phyloP scores from a whole-genome alignment of 257 asterid species.

The Penstemon eatonii region DNA sequence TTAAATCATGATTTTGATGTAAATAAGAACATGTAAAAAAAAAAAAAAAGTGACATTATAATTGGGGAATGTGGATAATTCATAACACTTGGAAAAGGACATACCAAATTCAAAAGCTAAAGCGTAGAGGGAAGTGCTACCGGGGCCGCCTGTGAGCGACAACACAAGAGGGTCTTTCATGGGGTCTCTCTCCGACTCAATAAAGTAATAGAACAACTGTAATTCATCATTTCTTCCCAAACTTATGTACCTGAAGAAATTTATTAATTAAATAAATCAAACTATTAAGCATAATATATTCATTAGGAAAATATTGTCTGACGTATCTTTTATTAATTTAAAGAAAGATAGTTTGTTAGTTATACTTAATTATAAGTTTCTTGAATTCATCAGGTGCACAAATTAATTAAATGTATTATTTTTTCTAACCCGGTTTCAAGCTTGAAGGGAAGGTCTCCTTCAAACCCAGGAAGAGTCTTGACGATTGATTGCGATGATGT shows the following conservation, averaged over 20 bases:
- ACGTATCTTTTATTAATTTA: neutral
- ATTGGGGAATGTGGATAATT: too few species aligned
- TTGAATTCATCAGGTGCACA: neutral
- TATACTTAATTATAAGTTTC: too few species aligned
- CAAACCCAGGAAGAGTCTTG: neutral
- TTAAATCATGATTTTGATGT: too few species aligned
- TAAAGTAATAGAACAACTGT: constrained; percentile 14
- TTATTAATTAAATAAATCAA: too few species aligned
- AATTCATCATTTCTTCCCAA: neutral
- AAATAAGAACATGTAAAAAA: too few species aligned
- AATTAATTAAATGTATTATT: neutral
- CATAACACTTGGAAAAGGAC: neutral
- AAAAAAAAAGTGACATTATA: too few species aligned
- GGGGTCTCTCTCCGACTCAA: constrained; percentile 38
- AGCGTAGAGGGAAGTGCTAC: constrained; percentile 43
- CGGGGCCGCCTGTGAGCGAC: constrained; percentile 55
- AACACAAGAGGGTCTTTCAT: constrained; percentile 41
- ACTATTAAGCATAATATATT: too few species aligned
- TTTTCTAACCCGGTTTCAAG: constrained; percentile 10
- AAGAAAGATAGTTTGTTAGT: neutral
- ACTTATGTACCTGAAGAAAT: constrained; percentile 8
- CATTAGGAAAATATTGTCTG: neutral
- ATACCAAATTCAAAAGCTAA: constrained; percentile 41
- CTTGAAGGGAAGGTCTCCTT: constrained; percentile 10
- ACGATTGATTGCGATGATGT: too few species aligned